These are phyloP conservation scores for Aspergillus campestris DNA, from an alignment of 495 filamentous ascomycete species.

Conservation along the genomic window DNA sequence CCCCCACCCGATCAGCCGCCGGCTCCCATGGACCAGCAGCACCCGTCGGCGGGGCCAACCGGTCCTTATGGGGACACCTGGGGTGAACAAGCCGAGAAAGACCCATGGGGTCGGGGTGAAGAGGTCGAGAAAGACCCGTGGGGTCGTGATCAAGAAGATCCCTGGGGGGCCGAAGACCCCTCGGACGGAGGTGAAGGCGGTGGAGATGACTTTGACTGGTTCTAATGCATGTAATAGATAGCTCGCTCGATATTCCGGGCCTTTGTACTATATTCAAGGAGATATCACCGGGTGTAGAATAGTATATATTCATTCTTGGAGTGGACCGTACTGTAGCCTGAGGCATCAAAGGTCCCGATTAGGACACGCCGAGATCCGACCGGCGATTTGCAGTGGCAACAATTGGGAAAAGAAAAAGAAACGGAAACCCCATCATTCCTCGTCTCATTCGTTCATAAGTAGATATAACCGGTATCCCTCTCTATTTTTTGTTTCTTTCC, in stretches of 20 bases:
- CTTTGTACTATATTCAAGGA: conserved; percentile 18
- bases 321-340: conserved; percentile 1
- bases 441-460: too few relatives aligned
- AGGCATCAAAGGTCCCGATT: neutral
- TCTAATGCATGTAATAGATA: conserved; percentile 7
- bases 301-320: neutral
- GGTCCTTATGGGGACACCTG: conserved; percentile 22
- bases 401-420: too few relatives aligned
- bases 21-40: conserved; percentile 10
- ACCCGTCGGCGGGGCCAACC: conserved; percentile 6
- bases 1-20: conserved; percentile 14
- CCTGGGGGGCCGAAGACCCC: conserved; percentile 9
- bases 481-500: neutral
- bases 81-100: conserved; percentile 21
- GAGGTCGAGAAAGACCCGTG: conserved; percentile 26
- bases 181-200: conserved; percentile 22
- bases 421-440: too few relatives aligned
- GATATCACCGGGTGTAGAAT: conserved; percentile 6
- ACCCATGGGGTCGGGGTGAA: conserved; percentile 25
- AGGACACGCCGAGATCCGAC: too few relatives aligned
- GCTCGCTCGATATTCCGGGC: neutral
- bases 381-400: too few relatives aligned
- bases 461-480: too few relatives aligned
- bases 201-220: conserved; percentile 32
- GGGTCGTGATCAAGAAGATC: conserved; percentile 10